Evolutionary conservation across 1,139 yeast genomes (phyloP), one percentile per base, ranked within the genome.

Genomic region (Spencermartinsiella ligniputridi): DNA sequence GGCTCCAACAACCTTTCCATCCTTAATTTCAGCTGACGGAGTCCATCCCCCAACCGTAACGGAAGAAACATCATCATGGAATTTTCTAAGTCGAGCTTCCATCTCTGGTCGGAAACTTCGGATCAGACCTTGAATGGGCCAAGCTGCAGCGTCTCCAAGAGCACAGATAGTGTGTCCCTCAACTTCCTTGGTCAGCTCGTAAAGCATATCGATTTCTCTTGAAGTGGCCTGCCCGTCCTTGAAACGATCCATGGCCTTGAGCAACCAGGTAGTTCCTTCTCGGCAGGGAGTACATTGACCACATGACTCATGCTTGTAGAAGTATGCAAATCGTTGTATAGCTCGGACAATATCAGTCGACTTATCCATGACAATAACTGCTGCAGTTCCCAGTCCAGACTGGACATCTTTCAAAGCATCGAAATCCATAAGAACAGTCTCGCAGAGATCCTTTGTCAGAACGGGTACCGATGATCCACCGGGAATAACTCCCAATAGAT

Each of bases 201-300:
- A 75, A 48, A 87, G 78, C 84, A 79, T 79, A 62, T 86, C 95
- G 57, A 86, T 86, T 68, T 86, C 95, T 53, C 79, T 77, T 58
- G 76, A 80, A 51, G 77, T 74, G 41, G 94, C 95, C 71, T 84
- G 92, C 41, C 95, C 95, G 49, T 68, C 70, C 49, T 71, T 76
- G 65, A 87, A 77, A 63, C 95, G 78, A 62, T 83, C 85, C 95
- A 86, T 86, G 77, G 85, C 81, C 68, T 79, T 83, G 51, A 76
- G 73, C 54, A 86, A 71, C 85, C 92, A 86, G 25, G 95, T 83
- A 39, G 96, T 87, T 51, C 96, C 96, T 71, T 87, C 96, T 68
- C 96, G 81, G 70, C 96, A 87, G 48, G 96, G 96, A 13, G 96
- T 86, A 72, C 95, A 86, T 70, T 86, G 95, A 51, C 95, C 95